Conservation (phyloP, 129 eudicot species). For the Silybum marianum region DNA sequence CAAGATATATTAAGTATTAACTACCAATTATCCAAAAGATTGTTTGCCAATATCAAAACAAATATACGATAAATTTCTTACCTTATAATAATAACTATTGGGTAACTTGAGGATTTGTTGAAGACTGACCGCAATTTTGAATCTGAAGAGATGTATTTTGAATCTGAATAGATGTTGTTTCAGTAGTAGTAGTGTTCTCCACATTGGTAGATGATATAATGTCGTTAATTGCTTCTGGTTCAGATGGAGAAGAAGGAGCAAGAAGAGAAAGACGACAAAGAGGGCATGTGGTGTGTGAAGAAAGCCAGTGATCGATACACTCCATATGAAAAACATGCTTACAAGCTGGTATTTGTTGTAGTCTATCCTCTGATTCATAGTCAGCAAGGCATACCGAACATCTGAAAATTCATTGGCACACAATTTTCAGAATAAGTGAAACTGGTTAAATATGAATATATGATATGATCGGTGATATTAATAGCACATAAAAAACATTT, state of each 20-base stretch:
- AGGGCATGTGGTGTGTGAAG: conserved; percentile 84
- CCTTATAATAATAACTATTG: conserved; percentile 22
- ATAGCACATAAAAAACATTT: neutral
- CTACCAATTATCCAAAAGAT: conserved; percentile 9
- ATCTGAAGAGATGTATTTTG: conserved; percentile 34
- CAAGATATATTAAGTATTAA: conserved; percentile 22
- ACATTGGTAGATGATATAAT: conserved; percentile 15
- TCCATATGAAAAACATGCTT: conserved; percentile 79
- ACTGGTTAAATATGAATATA: neutral
- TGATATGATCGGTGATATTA: neutral
- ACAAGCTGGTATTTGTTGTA: conserved; percentile 83
- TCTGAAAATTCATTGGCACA: conserved; percentile 38
- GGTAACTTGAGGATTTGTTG: conserved; percentile 18
- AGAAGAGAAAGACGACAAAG: conserved; percentile 83
- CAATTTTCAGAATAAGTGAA: neutral
- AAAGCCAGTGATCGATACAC: conserved; percentile 81
- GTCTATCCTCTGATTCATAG: conserved; percentile 75
- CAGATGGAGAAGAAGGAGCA: conserved; percentile 43
- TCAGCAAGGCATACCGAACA: conserved; percentile 92
- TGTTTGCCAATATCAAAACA: conserved; percentile 9
- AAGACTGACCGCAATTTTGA: conserved; percentile 35
- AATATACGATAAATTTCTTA: neutral
- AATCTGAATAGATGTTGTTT: conserved; percentile 32
- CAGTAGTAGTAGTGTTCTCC: conserved; percentile 16
- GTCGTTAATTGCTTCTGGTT: conserved; percentile 26